phyloP scores from a whole-genome alignment of 1,284 basidiomycete species.

The Ganoderma boninense region DNA sequence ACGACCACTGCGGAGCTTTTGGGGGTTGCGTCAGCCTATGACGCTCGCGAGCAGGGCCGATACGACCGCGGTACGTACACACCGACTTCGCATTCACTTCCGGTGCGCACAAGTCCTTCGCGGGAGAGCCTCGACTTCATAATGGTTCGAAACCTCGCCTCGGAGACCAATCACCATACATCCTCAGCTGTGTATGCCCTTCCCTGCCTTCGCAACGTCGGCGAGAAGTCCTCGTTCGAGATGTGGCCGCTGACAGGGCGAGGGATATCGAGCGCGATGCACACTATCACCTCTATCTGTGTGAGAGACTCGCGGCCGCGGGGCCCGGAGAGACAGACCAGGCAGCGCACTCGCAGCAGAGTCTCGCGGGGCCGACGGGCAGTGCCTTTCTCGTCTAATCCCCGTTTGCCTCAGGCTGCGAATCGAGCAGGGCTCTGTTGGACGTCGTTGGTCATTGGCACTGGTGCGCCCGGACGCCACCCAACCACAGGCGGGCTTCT shows the following conservation, averaged over 20 bases:
- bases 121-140: not conserved
- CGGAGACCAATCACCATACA: not conserved
- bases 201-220: not conserved
- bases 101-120: not conserved
- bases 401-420: not conserved
- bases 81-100: not conserved
- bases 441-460: not conserved
- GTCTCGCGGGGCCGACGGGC: not conserved
- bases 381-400: not conserved
- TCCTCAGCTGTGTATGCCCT: not conserved
- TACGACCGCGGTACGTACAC: not conserved
- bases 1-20: not conserved
- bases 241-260: not conserved
- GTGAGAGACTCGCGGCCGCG: not conserved
- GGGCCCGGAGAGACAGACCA: not conserved
- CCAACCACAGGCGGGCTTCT: not conserved
- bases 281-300: not conserved
- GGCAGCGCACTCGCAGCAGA: not conserved
- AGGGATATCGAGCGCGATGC: not conserved
- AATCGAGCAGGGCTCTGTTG: not conserved
- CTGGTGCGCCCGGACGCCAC: not conserved
- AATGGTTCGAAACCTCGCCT: not conserved
- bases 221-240: not conserved
- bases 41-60: not conserved
- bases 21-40: not conserved